Base-by-base conservation (phyloP, 2,329 filamentous ascomycete species). In the Nannizziopsis arthrosporioides region DNA sequence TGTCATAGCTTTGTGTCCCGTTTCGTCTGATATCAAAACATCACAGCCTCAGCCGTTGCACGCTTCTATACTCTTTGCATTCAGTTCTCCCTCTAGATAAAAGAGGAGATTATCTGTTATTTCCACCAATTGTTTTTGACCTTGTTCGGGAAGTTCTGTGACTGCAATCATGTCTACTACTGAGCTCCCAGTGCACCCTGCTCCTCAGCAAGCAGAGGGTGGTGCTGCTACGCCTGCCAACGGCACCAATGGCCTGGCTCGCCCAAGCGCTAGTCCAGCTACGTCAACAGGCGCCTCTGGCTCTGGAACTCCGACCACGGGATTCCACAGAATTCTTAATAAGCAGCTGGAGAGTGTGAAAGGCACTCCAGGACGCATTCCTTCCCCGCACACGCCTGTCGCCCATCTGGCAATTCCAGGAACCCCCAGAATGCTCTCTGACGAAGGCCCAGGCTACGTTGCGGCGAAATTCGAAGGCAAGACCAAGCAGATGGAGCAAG, bases 401-500 rank as follows among this genome's bases (percentile, higher is more conserved):
- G 89, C 86, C 50, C 86, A 94, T 66, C 75, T 94, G 65, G 84
- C 77, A 57, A 75, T 89, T 17, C 82, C 84, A 11, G 73, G 69
- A 60, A 68, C 68, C 62, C 80, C 86, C 63, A 78, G 84, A 48
- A 75, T 90, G 48, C 73, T 96, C 50, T 85, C 88, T 15, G 92
- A 92, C 56, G 84, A 87, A 57, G 92, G 89, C 27, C 84, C 93
- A 34, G 92, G 92, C 61, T 98, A 98, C 71, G 82, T 94, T 55
- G 89, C 92, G 18, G 88, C 90, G 41, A 87, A 88, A 53, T 98
- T 98, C 63, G 82, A 87, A 65, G 92, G 90, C 64, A 95, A 94
- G 72, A 75, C 81, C 55, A 81, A 87, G 64, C 92, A 98, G 74
- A 94, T 94, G 81, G 78, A 84, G 63, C 72, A 81, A 62, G 81